Percentiles rank a stretch among this genome's conserved stretches.
Evolutionary conservation across 306 rosid species (phyloP).

Genomic region (Argentina anserina): DNA sequence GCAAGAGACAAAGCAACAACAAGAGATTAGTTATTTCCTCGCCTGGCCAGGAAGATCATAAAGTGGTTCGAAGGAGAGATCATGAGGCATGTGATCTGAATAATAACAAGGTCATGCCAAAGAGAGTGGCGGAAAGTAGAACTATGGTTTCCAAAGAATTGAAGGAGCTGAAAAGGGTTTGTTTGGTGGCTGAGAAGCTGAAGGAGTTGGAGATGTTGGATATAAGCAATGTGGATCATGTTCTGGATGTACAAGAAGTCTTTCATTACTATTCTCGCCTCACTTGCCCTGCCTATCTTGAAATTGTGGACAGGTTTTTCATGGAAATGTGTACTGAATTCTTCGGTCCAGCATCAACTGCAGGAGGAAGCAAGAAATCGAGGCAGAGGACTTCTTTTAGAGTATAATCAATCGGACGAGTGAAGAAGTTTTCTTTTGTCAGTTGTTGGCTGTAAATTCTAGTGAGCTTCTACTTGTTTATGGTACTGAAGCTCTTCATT

Average conservation of each 20-base stretch:
- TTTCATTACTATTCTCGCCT: conserved; percentile 82
- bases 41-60: conserved; percentile 27
- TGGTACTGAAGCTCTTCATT: background rate
- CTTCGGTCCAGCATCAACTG: conserved; percentile 31
- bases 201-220: conserved; percentile 80
- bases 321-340: conserved; percentile 63
- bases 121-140: conserved; percentile 19
- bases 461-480: background rate
- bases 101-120: conserved; percentile 20
- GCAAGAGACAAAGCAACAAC: conserved; percentile 21
- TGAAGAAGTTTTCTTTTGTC: background rate
- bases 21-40: conserved; percentile 23
- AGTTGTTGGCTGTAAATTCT: background rate
- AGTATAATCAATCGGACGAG: background rate
- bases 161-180: conserved; percentile 25
- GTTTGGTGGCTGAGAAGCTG: conserved; percentile 57
- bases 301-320: conserved; percentile 82
- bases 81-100: conserved; percentile 16
- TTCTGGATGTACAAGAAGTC: conserved; percentile 80
- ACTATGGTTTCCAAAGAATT: background rate
- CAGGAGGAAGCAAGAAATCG: conserved; percentile 36
- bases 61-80: conserved; percentile 29
- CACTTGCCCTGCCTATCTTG: conserved; percentile 75
- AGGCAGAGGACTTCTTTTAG: conserved; percentile 32
- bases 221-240: conserved; percentile 61